Evolutionary conservation across 148 eudicot genomes (phyloP).

Genomic region (Pouteria glomerata): DNA sequence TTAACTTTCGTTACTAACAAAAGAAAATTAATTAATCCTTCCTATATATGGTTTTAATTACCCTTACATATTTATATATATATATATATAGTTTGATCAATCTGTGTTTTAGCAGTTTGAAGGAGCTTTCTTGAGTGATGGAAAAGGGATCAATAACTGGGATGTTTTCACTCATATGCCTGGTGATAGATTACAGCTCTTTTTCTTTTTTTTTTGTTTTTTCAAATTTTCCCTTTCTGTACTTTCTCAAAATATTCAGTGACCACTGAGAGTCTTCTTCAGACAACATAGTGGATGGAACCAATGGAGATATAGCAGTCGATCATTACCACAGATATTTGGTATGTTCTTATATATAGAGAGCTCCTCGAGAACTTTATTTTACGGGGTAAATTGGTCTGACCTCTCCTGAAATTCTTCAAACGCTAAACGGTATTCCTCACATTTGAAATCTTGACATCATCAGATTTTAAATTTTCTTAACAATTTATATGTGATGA

Average conservation of each 20-base stretch:
- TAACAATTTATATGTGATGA: no score
- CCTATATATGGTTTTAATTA: no score
- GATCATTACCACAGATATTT: slow-evolving; percentile 69
- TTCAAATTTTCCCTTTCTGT: neutral
- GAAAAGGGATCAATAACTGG: slow-evolving; percentile 76
- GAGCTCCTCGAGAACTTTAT: no score
- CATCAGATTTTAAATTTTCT: no score
- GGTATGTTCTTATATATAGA: slow-evolving; percentile 49
- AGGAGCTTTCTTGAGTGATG: slow-evolving; percentile 63
- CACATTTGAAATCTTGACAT: no score
- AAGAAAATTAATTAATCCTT: no score
- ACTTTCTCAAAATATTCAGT: no score
- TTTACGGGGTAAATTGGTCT: no score
- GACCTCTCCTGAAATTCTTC: no score
- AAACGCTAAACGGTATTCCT: no score
- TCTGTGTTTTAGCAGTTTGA: slow-evolving; percentile 40
- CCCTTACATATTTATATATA: neutral
- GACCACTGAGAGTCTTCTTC: neutral
- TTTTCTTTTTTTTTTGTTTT: neutral
- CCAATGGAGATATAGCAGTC: slow-evolving; percentile 66
- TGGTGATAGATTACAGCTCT: slow-evolving; percentile 21
- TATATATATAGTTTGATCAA: neutral
- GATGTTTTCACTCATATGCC: slow-evolving; percentile 58
- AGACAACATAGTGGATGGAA: slow-evolving; percentile 55
- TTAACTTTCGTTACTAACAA: no score